phyloP scores from a whole-genome alignment of 2,329 filamentous ascomycete species.

The Blumeria hordei region DNA sequence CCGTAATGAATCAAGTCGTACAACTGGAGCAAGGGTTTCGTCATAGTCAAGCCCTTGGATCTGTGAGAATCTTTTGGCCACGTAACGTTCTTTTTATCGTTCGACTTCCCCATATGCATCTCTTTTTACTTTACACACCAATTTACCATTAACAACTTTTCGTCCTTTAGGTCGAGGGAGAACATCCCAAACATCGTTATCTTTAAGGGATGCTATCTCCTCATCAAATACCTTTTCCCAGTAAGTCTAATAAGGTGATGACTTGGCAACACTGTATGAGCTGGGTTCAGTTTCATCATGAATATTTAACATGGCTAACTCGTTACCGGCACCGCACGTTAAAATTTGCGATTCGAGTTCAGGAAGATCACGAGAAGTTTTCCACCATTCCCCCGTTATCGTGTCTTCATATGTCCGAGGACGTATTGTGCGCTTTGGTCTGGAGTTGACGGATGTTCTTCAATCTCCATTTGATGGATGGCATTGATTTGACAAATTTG shows the following conservation, averaged over 20 bases:
- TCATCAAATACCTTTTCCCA: not conserved
- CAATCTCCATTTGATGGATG: not conserved
- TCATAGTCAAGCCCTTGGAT: not conserved
- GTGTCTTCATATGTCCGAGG: slow-evolving; percentile 50
- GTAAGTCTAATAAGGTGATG: not conserved
- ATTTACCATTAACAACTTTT: not conserved
- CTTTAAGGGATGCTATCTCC: not conserved
- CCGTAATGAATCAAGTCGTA: not conserved
- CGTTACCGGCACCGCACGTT: not conserved
- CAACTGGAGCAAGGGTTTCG: not conserved
- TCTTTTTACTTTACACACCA: not conserved
- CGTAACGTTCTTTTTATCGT: not conserved
- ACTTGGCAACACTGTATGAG: not conserved
- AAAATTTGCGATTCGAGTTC: too few species aligned
- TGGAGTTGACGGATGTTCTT: not conserved
- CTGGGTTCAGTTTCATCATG: not conserved
- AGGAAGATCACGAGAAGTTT: not conserved
- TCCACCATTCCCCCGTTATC: slow-evolving; percentile 65
- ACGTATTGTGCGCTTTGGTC: slow-evolving; percentile 23
- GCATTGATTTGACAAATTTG: not conserved
- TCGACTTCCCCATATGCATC: not conserved
- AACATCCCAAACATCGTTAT: not conserved
- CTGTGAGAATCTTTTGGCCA: not conserved
- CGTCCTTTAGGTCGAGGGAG: not conserved
- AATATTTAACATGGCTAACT: not conserved